Evolutionary conservation across 345 rosid species (phyloP), one percentile per base, ranked within the genome.

Genomic region (Pistacia integerrima): DNA sequence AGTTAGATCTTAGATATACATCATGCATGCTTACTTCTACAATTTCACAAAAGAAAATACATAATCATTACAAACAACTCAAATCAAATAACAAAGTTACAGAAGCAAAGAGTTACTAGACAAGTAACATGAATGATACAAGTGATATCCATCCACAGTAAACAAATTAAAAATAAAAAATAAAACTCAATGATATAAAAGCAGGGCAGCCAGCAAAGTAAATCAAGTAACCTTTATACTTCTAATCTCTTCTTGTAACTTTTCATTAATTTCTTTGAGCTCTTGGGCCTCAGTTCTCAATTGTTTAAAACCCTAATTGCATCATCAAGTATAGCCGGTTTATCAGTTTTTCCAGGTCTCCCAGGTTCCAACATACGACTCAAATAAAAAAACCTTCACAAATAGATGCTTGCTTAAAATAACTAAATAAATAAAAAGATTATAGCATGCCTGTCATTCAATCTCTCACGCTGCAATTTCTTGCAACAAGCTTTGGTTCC

Each of bases 401-500:
- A 72, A 6, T 25, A 25, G 25, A 17, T 13, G 8, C 44, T 46
- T 25, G 6, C 8, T 58, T 16, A 25, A 9, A 73, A 22, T 5
- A 63, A 44, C 63, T 11, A 1, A 46, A 13, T 25, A 28, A 67
- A 70, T 70, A 46, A 49, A 58, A 28, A 10, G 67, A 25, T 61
- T 9, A 57, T 72, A 63, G 35, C 81, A 68, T 77, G 84, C 99
- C 84, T 91, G 78, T 93, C 96, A 64, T 93, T 95, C 74, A 95
- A 84, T 81, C 76, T 85, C 82, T 95, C 97, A 81, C 99, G 87
- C 67, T 97, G 92, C 90, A 88, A 77, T 81, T 89, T 91, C 88
- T 93, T 97, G 25, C 97, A 92, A 79, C 97, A 86, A 16, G 98
- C 99, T 84, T 93, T 95, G 20, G 86, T 78, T 78, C 85, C 80